These are phyloP conservation scores for Claviceps lovelessii DNA, from an alignment of 2,329 filamentous ascomycete species.

Conservation along the genomic window DNA sequence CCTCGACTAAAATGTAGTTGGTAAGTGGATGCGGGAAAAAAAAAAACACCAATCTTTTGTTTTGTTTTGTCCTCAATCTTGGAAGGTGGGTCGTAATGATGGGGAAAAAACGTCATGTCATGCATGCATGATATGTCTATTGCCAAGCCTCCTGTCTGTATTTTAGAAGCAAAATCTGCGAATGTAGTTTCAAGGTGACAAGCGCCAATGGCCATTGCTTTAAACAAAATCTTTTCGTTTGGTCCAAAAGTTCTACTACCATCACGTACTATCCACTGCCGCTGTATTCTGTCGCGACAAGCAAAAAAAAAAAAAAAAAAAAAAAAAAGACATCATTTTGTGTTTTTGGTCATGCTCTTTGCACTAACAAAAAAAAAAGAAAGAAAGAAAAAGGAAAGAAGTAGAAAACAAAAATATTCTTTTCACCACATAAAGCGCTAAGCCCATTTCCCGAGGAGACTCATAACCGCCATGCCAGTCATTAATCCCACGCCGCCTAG, in stretches of 20 bases:
- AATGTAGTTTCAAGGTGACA: not conserved
- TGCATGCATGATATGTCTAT: not conserved
- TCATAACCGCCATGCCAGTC: constrained; percentile 53
- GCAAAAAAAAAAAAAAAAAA: not conserved
- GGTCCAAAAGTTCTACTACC: not conserved
- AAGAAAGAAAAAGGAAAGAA: no score
- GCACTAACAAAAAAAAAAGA: not conserved
- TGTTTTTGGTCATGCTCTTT: not conserved
- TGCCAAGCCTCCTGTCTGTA: not conserved
- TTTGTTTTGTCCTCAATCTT: not conserved
- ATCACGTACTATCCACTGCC: not conserved
- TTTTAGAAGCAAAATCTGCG: not conserved
- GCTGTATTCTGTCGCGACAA: not conserved
- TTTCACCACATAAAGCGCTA: constrained; percentile 15
- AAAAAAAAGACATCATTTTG: not conserved
- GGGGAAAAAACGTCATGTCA: not conserved
- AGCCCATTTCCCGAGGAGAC: constrained; percentile 62
- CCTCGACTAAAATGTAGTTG: not conserved
- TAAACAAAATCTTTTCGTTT: no score
- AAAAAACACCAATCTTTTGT: no score
- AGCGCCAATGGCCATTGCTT: not conserved
- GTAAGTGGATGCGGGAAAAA: not conserved
- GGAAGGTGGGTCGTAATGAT: not conserved
- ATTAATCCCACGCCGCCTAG: constrained; percentile 41
- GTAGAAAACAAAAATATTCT: no score